These are phyloP conservation scores for Xylaria arbuscula DNA, from an alignment of 2,329 filamentous ascomycete genomes.

Conservation along the genomic window DNA sequence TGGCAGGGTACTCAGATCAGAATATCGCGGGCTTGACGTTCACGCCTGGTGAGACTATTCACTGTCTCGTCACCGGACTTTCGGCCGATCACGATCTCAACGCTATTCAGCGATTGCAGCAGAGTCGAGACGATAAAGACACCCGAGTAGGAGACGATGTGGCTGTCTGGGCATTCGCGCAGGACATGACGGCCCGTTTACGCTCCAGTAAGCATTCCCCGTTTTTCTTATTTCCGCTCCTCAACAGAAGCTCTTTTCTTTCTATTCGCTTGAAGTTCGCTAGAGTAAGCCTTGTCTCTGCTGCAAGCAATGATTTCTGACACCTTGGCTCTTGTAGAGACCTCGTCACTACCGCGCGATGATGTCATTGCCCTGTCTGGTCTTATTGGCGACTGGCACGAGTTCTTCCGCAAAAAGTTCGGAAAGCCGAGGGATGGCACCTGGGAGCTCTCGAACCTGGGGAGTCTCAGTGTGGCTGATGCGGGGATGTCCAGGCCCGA, in stretches of 20 bases:
- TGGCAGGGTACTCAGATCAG: conserved; percentile 54
- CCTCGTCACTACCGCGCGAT: conserved; percentile 54
- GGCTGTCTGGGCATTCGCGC: conserved; percentile 58
- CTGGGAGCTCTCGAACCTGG: conserved; percentile 67
- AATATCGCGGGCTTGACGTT: conserved; percentile 34
- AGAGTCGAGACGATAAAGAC: conserved; percentile 1
- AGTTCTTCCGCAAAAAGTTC: conserved; percentile 56
- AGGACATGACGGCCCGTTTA: conserved; percentile 51
- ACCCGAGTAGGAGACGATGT: conserved; percentile 5
- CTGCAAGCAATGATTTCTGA: neutral
- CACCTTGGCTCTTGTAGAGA: conserved; percentile 22
- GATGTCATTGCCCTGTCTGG: conserved; percentile 57
- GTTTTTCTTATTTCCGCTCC: neutral
- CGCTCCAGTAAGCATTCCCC: conserved; percentile 39
- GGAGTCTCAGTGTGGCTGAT: conserved; percentile 50
- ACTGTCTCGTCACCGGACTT: conserved; percentile 55
- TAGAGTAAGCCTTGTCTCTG: neutral
- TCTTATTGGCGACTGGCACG: conserved; percentile 58
- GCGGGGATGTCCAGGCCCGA: conserved; percentile 21
- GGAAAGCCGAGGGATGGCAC: conserved; percentile 56
- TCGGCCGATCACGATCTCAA: conserved; percentile 43
- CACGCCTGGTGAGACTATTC: conserved; percentile 50
- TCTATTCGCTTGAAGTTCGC: neutral
- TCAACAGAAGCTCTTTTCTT: no score
- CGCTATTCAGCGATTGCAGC: conserved; percentile 35